Percentiles rank a stretch among this genome's conserved stretches.
Conservation (phyloP, 176 grass and related monocot species). For the Otatea glauca region DNA sequence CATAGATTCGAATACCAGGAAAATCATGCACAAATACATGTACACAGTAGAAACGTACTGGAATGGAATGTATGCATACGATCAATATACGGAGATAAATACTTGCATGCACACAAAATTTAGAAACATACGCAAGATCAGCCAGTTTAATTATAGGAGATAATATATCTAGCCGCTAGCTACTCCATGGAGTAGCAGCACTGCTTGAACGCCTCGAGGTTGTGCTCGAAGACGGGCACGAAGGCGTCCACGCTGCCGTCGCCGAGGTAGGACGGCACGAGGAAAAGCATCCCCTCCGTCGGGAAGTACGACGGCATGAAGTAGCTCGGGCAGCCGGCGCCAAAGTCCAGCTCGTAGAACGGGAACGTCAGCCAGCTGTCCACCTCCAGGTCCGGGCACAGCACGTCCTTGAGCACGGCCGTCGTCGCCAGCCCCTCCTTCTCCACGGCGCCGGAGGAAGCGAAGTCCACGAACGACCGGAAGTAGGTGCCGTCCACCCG, state of each 20-base stretch:
- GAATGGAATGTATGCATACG: not conserved
- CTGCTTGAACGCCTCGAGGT: conserved; percentile 66
- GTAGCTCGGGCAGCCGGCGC: conserved; percentile 53
- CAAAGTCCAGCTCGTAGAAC: conserved; percentile 70
- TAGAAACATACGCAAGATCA: not conserved
- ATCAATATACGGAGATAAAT: not conserved
- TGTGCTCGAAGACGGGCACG: conserved; percentile 61
- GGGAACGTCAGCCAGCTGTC: conserved; percentile 71
- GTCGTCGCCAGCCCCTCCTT: conserved; percentile 54
- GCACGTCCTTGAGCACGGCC: conserved; percentile 47
- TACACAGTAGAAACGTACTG: not conserved
- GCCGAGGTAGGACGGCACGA: conserved; percentile 59
- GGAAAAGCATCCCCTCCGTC: conserved; percentile 62
- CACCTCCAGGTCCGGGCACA: conserved; percentile 72
- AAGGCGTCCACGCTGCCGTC: conserved; percentile 70
- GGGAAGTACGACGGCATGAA: conserved; percentile 75
- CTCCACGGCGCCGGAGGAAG: conserved; percentile 43
- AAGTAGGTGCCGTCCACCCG: conserved; percentile 59
- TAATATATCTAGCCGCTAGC: not conserved
- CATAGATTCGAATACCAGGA: not conserved
- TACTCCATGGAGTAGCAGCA: conserved; percentile 65
- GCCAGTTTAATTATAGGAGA: not conserved
- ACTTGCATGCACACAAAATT: not conserved
- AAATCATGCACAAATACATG: not conserved
- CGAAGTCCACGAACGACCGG: conserved; percentile 70